Percentiles rank a stretch among this genome's conserved stretches.
Evolutionary conservation across 1,284 basidiomycete genomes (phyloP).

Genomic region (Apiotrichum montevideense): DNA sequence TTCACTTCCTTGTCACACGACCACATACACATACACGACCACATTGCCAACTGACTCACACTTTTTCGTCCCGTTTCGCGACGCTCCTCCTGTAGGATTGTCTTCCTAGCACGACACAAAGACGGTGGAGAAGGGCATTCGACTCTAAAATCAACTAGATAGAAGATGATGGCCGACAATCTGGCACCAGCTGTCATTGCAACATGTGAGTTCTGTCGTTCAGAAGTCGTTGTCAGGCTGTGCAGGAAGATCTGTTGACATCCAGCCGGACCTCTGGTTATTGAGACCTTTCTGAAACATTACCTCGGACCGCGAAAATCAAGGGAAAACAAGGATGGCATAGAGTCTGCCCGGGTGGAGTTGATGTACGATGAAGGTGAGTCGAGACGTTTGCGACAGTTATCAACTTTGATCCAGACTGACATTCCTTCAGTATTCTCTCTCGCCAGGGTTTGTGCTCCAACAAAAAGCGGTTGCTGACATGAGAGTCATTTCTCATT

Average conservation of each 20-base stretch:
- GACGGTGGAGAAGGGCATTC: no score
- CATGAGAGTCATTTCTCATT: constrained; percentile 56
- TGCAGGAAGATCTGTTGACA: not conserved
- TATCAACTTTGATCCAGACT: constrained; percentile 3
- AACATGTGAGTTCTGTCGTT: constrained; percentile 18
- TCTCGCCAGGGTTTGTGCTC: constrained; percentile 61
- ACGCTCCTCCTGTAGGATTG: no score
- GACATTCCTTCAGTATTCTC: constrained; percentile 54
- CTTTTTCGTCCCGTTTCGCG: no score
- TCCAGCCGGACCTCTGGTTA: constrained; percentile 60
- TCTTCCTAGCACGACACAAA: no score
- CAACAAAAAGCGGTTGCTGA: not conserved
- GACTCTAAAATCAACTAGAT: no score
- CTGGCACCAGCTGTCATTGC: constrained; percentile 35
- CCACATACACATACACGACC: no score
- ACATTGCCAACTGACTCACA: no score
- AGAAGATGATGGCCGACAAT: constrained; percentile 30
- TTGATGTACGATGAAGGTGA: constrained; percentile 67
- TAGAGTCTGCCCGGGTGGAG: constrained; percentile 62
- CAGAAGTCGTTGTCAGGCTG: no score
- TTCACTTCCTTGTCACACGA: no score
- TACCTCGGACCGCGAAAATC: constrained; percentile 61
- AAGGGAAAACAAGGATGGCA: constrained; percentile 31
- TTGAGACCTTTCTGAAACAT: constrained; percentile 74
- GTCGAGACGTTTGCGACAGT: constrained; percentile 2